Conservation (phyloP, 2,329 filamentous ascomycete genomes). For the Stachybotrys chlorohalonatus region DNA sequence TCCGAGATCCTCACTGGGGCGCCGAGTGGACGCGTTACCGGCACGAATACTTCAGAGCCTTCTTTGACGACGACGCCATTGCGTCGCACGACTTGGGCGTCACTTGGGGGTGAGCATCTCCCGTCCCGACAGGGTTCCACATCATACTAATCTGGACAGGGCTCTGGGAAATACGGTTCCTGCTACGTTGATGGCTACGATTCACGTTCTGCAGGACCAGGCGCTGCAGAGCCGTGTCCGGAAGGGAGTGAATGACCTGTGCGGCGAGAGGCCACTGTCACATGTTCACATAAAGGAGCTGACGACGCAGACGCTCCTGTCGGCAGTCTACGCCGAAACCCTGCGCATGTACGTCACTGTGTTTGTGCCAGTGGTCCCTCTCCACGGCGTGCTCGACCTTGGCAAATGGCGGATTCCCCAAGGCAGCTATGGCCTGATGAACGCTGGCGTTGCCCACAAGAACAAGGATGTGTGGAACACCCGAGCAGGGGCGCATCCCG, state of each 20-base stretch:
- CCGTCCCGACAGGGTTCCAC: not conserved
- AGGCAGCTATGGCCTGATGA: not conserved
- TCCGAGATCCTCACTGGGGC: not conserved
- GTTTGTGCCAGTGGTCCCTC: not conserved
- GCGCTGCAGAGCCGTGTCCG: not conserved
- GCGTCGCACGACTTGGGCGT: not conserved
- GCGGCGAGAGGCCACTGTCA: not conserved
- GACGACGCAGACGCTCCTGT: not conserved
- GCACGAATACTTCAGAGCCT: not conserved
- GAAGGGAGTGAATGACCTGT: not conserved
- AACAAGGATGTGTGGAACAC: not conserved
- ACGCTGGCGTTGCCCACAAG: not conserved
- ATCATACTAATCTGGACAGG: not conserved
- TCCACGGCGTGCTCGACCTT: not conserved
- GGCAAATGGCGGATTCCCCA: not conserved
- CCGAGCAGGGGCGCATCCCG: not conserved
- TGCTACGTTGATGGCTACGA: not conserved
- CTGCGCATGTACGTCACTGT: not conserved
- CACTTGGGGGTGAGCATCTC: constrained; percentile 1
- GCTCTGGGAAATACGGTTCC: constrained; percentile 1
- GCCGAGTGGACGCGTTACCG: not conserved
- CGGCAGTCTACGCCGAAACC: not conserved
- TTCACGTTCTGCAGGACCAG: not conserved
- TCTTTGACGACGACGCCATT: constrained; percentile 1
- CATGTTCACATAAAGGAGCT: not conserved